phyloP scores from a whole-genome alignment of 192 early-diverging fungal species.

The Polychytrium aggregatum region DNA sequence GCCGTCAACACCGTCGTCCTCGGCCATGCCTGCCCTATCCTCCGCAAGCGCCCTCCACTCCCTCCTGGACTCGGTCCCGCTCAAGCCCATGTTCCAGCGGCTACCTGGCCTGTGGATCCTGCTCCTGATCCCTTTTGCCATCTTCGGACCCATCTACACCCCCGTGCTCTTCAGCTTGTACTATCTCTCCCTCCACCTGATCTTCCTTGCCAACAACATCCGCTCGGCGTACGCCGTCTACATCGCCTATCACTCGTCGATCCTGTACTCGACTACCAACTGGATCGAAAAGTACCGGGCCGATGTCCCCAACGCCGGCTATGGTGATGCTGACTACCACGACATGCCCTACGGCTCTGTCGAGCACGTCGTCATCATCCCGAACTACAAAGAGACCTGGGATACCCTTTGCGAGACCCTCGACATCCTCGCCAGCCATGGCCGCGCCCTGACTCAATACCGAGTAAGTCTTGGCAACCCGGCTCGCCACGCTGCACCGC shows the following conservation, averaged over 20 bases:
- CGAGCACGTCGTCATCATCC: conserved; percentile 60
- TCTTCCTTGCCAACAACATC: conserved; percentile 23
- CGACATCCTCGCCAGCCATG: conserved; percentile 50
- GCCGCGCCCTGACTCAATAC: conserved; percentile 33
- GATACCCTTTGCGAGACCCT: conserved; percentile 59
- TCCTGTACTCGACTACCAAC: conserved; percentile 33
- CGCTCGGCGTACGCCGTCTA: conserved; percentile 27
- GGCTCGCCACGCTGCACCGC: too few species aligned
- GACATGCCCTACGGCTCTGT: conserved; percentile 40
- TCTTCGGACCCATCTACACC: conserved; percentile 30
- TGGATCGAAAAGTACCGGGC: conserved; percentile 34
- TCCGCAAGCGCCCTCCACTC: too few species aligned
- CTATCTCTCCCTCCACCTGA: conserved; percentile 27
- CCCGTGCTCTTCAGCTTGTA: conserved; percentile 22
- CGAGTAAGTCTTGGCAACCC: conserved; percentile 22
- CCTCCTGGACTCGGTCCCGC: conserved; percentile 11
- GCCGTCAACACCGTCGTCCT: too few species aligned
- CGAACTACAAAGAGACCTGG: conserved; percentile 60
- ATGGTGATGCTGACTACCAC: conserved; percentile 27
- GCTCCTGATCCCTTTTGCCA: conserved; percentile 19
- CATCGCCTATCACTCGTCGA: conserved; percentile 21
- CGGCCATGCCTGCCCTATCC: too few species aligned
- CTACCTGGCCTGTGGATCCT: conserved; percentile 20
- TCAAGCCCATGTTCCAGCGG: conserved; percentile 29
- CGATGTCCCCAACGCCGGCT: too few species aligned